Base-by-base conservation (phyloP, 805 yeast genomes). In the Ogataea angusta region DNA sequence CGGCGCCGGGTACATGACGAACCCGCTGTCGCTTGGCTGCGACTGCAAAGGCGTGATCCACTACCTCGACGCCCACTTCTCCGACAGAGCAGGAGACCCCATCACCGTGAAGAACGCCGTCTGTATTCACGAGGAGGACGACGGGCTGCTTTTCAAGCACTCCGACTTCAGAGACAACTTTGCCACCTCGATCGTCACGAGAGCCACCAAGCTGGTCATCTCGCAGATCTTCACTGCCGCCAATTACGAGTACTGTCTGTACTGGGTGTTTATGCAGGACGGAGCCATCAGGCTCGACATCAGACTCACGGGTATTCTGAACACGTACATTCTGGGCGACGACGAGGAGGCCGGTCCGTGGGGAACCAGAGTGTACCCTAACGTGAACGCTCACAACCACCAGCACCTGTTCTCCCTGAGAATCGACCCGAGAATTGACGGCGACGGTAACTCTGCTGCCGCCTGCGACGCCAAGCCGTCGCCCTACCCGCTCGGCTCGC, bases 191-290 rank as follows among this genome's bases (percentile, higher is more conserved):
- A 75, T 84, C 51, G 83, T 79, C 46, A 80, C 88, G 37, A 76
- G 95, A 68, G 84, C 88, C 36, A 80, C 83, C 53, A 80, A 75
- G 63, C 73, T 85, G 63, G 73, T 84, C 44, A 68, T 85, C 42
- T 83, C 90, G 17, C 91, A 85, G 66, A 82, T 85, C 59, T 85
- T 85, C 69, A 85, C 95, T 36, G 91, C 91, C 53, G 88, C 90
- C 36, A 85, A 85, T 72, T 83, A 83, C 61, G 95, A 85, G 69
- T 85, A 85, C 71, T 82, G 89, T 67, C 69, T 85, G 59, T 85
- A 85, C 72, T 85, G 89, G 88, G 78, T 71, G 49, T 81, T 85
- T 68, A 75, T 83, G 70, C 89, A 84, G 68, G 93, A 84, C 63
- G 95, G 91, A 59, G 78, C 88, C 34, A 82, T 85, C 64, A 82